Evolutionary conservation across 202 grass and related monocot genomes (phyloP).

Genomic region (Brachypodium distachyon): DNA sequence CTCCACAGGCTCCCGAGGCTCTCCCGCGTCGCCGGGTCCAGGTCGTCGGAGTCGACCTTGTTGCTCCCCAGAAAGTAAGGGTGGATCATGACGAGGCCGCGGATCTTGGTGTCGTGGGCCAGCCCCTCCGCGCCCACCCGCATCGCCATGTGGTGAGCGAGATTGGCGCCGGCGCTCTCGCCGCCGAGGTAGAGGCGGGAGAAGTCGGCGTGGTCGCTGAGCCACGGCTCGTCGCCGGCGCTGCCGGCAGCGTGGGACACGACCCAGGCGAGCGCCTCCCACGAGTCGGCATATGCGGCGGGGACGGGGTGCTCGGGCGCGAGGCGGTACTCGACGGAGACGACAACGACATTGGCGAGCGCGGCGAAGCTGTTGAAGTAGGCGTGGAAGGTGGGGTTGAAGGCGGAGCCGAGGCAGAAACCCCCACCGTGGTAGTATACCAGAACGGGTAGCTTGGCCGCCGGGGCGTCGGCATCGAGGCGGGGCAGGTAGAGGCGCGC

Average conservation of each 20-base stretch:
- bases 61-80: constrained; percentile 56
- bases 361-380: constrained; percentile 62
- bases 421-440: constrained; percentile 87
- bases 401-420: constrained; percentile 77
- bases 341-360: constrained; percentile 50
- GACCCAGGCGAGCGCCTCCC: constrained; percentile 59
- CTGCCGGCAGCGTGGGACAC: constrained; percentile 7
- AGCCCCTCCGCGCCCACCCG: constrained; percentile 31
- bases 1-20: constrained; percentile 59
- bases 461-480: neutral
- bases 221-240: constrained; percentile 15
- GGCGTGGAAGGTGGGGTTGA: constrained; percentile 57
- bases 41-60: constrained; percentile 47
- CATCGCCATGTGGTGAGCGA: constrained; percentile 64
- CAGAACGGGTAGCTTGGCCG: constrained; percentile 41
- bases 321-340: constrained; percentile 78
- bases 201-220: constrained; percentile 50
- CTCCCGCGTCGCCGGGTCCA: constrained; percentile 21
- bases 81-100: constrained; percentile 64
- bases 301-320: constrained; percentile 75
- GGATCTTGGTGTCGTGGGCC: constrained; percentile 30
- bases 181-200: constrained; percentile 49
- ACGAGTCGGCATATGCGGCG: constrained; percentile 60
- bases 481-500: constrained; percentile 44
- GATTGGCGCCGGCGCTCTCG: constrained; percentile 67